phyloP scores from a whole-genome alignment of 2,329 filamentous ascomycete genomes.

The Aspergillus costaricaensis region DNA sequence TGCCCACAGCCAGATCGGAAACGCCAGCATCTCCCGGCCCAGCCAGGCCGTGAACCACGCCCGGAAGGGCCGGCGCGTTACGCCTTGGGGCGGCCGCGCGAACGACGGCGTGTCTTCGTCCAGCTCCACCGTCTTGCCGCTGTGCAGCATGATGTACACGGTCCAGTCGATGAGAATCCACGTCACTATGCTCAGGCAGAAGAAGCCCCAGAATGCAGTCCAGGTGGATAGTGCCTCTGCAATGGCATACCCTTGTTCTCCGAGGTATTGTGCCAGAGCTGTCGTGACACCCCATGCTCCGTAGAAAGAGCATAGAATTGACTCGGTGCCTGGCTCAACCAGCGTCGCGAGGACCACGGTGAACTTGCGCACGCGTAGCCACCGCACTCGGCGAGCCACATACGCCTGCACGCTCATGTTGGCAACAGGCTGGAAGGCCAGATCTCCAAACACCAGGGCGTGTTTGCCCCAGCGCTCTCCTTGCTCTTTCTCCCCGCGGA shows the following conservation, averaged over 20 bases:
- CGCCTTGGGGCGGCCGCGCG: slow-evolving; percentile 54
- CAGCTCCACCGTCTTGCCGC: slow-evolving; percentile 67
- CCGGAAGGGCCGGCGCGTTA: slow-evolving; percentile 57
- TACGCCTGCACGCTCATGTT: slow-evolving; percentile 78
- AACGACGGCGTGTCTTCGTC: slow-evolving; percentile 76
- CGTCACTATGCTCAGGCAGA: slow-evolving; percentile 62
- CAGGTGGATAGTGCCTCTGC: slow-evolving; percentile 66
- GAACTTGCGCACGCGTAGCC: slow-evolving; percentile 92
- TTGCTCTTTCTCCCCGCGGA: slow-evolving; percentile 39
- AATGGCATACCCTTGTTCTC: slow-evolving; percentile 36
- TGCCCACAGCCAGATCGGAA: slow-evolving; percentile 89
- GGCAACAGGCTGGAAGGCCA: slow-evolving; percentile 86
- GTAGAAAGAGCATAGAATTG: slow-evolving; percentile 78
- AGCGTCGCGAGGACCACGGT: slow-evolving; percentile 86
- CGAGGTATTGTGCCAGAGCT: slow-evolving; percentile 60
- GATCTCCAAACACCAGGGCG: slow-evolving; percentile 77
- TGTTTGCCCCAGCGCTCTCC: slow-evolving; percentile 68
- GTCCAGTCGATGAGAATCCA: slow-evolving; percentile 80
- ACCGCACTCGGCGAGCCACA: slow-evolving; percentile 77
- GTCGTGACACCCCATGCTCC: slow-evolving; percentile 78
- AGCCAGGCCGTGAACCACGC: slow-evolving; percentile 84
- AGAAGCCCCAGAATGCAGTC: slow-evolving; percentile 65
- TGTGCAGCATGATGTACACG: slow-evolving; percentile 73
- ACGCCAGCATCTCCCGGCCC: slow-evolving; percentile 75
- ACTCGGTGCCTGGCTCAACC: slow-evolving; percentile 90